These are phyloP conservation scores for Pterula multifida DNA, from an alignment of 1,284 basidiomycete species.

Conservation along the genomic window DNA sequence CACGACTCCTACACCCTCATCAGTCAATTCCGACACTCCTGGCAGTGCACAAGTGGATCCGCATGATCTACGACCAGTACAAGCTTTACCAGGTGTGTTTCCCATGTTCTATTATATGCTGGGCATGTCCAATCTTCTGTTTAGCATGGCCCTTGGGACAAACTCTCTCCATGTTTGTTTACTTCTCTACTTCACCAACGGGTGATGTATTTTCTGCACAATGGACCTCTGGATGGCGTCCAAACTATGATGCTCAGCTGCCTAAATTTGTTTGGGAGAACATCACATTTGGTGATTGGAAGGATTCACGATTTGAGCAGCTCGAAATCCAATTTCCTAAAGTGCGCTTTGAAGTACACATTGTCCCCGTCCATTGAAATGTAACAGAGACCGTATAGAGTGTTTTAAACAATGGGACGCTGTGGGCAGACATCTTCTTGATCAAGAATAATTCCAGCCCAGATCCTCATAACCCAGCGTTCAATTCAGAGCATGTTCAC, in stretches of 20 bases:
- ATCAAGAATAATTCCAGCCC: slow-evolving; percentile 54
- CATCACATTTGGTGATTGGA: slow-evolving; percentile 76
- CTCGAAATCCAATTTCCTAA: slow-evolving; percentile 64
- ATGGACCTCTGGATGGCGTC: slow-evolving; percentile 33
- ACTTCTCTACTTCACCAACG: slow-evolving; percentile 54
- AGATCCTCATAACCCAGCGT: slow-evolving; percentile 44
- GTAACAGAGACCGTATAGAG: slow-evolving; percentile 26
- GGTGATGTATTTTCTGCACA: slow-evolving; percentile 46
- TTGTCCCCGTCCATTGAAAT: slow-evolving; percentile 2
- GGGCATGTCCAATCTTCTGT: background rate
- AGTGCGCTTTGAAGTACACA: slow-evolving; percentile 27
- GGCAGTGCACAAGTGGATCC: slow-evolving; percentile 29
- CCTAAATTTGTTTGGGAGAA: slow-evolving; percentile 73
- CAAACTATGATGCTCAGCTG: slow-evolving; percentile 36
- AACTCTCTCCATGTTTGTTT: slow-evolving; percentile 61
- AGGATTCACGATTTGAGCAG: slow-evolving; percentile 52
- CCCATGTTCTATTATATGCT: slow-evolving; percentile 6
- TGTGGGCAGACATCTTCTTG: slow-evolving; percentile 84
- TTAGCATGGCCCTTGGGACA: slow-evolving; percentile 50
- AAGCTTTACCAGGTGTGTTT: slow-evolving; percentile 15
- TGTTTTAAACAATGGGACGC: slow-evolving; percentile 69
- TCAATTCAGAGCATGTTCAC: slow-evolving; percentile 49
- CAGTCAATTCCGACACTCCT: slow-evolving; percentile 15
- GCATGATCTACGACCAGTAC: slow-evolving; percentile 35
- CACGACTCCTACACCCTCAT: slow-evolving; percentile 16